phyloP scores from a whole-genome alignment of 805 yeast genomes.

The Wickerhamiella parazyma region DNA sequence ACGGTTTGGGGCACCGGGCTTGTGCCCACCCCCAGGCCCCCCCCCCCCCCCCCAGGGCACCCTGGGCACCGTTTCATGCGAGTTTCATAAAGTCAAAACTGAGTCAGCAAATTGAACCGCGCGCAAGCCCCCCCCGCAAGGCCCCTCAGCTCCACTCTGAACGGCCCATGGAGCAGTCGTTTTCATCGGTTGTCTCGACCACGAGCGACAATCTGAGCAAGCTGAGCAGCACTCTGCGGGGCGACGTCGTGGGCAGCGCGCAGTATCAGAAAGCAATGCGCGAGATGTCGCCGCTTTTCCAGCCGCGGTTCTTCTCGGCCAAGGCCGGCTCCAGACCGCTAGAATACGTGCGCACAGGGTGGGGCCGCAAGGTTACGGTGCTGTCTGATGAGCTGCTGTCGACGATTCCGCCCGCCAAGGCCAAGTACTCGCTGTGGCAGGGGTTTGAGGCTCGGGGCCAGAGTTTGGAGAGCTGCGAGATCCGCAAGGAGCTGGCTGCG shows the following conservation, averaged over 20 bases:
- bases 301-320: slow-evolving; percentile 28
- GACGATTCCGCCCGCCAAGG: slow-evolving; percentile 34
- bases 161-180: slow-evolving; percentile 18
- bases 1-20: no score
- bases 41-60: background rate
- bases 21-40: background rate
- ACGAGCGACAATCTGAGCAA: slow-evolving; percentile 28
- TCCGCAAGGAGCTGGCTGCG: slow-evolving; percentile 51
- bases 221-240: slow-evolving; percentile 24
- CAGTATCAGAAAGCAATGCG: slow-evolving; percentile 35
- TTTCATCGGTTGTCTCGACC: slow-evolving; percentile 28
- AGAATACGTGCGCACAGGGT: slow-evolving; percentile 23
- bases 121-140: background rate
- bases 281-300: slow-evolving; percentile 32
- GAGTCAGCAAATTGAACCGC: no score
- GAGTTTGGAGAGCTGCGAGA: slow-evolving; percentile 43
- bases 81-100: no score
- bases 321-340: slow-evolving; percentile 22
- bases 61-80: no score
- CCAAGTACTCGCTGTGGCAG: slow-evolving; percentile 44
- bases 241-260: slow-evolving; percentile 26
- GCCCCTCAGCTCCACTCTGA: background rate
- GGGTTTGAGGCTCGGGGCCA: slow-evolving; percentile 44
- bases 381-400: slow-evolving; percentile 50
- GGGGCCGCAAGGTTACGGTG: slow-evolving; percentile 28